Conservation (phyloP, 2,329 filamentous ascomycete genomes). For the Aspergillus fischeri region DNA sequence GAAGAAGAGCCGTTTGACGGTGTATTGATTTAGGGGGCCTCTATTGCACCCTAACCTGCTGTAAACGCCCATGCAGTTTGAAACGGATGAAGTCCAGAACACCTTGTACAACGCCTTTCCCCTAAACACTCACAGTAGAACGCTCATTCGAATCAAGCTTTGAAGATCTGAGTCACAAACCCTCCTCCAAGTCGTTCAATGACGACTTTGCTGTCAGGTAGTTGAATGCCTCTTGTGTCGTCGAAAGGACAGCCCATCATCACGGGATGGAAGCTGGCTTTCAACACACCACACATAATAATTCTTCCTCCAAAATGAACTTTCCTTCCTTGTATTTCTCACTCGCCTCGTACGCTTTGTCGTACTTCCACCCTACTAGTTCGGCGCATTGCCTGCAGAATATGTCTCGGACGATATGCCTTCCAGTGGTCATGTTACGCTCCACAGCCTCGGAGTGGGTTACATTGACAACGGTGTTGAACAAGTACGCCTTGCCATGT, state of each 20-base stretch:
- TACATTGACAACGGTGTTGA: constrained; percentile 91
- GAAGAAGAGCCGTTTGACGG: not conserved
- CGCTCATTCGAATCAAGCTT: constrained; percentile 15
- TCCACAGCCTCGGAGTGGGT: constrained; percentile 76
- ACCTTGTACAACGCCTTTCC: constrained; percentile 17
- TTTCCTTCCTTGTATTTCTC: constrained; percentile 99
- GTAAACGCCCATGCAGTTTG: not conserved
- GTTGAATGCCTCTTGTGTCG: not conserved
- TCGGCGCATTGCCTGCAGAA: constrained; percentile 85
- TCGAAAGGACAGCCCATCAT: not conserved
- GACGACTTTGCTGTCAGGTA: not conserved
- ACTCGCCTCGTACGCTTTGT: constrained; percentile 84
- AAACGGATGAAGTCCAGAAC: not conserved
- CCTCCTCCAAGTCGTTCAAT: constrained; percentile 2
- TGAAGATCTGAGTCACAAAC: constrained; percentile 5
- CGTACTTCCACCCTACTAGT: constrained; percentile 97
- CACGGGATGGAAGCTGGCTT: not conserved
- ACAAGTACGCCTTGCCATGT: constrained; percentile 96
- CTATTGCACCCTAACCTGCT: not conserved
- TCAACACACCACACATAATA: constrained; percentile 73
- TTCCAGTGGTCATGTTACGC: constrained; percentile 95
- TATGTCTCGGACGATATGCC: constrained; percentile 92
- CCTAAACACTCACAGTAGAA: constrained; percentile 14
- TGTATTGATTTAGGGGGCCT: not conserved
- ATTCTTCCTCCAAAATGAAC: constrained; percentile 89